These are phyloP conservation scores for Sedum album DNA, from an alignment of 164 flowering plant genomes.

Conservation along the genomic window DNA sequence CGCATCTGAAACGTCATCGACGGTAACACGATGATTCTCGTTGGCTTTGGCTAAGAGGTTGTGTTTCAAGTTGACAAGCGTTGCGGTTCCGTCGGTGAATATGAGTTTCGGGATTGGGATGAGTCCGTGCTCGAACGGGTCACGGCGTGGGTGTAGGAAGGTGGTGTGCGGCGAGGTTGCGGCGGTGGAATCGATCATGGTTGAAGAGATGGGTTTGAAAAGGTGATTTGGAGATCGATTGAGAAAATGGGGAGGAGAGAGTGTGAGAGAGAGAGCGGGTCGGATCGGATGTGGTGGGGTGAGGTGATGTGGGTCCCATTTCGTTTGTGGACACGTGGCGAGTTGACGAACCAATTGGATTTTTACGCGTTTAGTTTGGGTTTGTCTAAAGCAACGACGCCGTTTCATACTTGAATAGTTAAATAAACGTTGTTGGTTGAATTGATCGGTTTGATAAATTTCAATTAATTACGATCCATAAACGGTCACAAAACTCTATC, in stretches of 20 bases:
- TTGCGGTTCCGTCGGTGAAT: constrained; percentile 61
- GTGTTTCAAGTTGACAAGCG: constrained; percentile 50
- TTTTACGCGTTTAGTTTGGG: background rate
- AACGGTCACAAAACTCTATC: too few relatives aligned
- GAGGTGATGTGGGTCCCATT: background rate
- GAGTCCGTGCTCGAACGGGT: constrained; percentile 91
- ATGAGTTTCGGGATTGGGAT: constrained; percentile 81
- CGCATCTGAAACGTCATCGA: constrained; percentile 35
- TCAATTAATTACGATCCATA: too few relatives aligned
- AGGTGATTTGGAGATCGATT: background rate
- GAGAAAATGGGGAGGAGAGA: background rate
- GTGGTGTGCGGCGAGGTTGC: constrained; percentile 10
- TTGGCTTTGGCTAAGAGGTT: constrained; percentile 25
- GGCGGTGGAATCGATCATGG: constrained; percentile 8
- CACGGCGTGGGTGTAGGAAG: constrained; percentile 53
- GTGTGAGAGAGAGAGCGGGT: background rate
- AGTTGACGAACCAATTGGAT: background rate
- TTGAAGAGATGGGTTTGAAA: background rate
- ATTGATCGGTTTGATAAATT: too few relatives aligned
- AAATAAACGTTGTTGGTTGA: too few relatives aligned
- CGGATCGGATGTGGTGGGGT: background rate
- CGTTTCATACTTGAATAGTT: too few relatives aligned
- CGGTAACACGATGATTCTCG: constrained; percentile 26
- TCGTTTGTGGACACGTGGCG: background rate
- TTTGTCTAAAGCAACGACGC: too few relatives aligned